These are phyloP conservation scores for Podaxis sp. DNA, from an alignment of 768 basidiomycete species.

Conservation along the genomic window DNA sequence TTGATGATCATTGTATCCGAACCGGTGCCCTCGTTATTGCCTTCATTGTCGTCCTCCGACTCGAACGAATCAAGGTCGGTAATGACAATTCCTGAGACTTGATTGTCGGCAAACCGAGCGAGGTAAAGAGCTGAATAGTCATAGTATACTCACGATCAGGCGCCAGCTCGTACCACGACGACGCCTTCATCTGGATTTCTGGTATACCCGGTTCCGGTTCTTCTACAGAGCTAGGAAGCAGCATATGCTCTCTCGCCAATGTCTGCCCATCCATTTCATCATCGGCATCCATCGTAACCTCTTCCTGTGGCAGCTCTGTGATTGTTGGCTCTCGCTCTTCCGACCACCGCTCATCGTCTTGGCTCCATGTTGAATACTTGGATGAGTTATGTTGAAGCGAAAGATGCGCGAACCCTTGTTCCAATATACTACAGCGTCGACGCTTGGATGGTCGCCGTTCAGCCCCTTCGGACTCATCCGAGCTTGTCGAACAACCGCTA, in stretches of 20 bases:
- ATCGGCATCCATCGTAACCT: conserved; percentile 9
- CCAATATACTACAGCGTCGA: conserved; percentile 43
- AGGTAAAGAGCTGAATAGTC: background rate
- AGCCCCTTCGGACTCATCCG: conserved; percentile 16
- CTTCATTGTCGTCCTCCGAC: conserved; percentile 36
- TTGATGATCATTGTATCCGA: conserved; percentile 30
- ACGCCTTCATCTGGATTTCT: conserved; percentile 61
- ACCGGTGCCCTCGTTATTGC: conserved; percentile 12
- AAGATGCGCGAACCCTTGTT: conserved; percentile 55
- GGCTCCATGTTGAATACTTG: conserved; percentile 11
- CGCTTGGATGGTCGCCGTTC: conserved; percentile 36
- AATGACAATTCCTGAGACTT: conserved; percentile 54
- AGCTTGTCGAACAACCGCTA: conserved; percentile 12
- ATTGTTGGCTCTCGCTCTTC: background rate
- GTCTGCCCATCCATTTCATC: background rate
- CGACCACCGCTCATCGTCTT: background rate
- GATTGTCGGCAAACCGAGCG: background rate
- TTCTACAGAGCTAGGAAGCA: conserved; percentile 27
- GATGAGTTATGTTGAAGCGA: conserved; percentile 21
- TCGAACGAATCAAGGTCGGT: conserved; percentile 52
- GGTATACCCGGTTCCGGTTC: conserved; percentile 37
- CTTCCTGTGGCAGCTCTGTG: background rate
- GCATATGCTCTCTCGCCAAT: background rate
- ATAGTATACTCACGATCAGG: conserved; percentile 51
- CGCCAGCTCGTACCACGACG: conserved; percentile 67